Evolutionary conservation across 108 stramenopile genomes (phyloP).

Genomic region (Nitzschia sp.): DNA sequence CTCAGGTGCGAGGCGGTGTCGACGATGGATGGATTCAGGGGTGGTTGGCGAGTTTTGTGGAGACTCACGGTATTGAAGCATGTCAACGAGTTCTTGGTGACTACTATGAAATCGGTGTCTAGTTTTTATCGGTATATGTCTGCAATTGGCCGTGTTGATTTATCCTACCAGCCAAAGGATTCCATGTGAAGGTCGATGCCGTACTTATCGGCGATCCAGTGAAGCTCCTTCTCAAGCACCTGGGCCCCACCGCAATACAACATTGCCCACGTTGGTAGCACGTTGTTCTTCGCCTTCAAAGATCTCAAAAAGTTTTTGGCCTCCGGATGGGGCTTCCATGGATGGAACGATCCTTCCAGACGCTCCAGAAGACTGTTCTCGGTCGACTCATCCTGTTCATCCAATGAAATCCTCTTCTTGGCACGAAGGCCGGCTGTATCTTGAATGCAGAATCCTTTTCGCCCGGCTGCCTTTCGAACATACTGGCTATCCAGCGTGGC

Average conservation of each 20-base stretch:
- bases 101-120: too few species aligned
- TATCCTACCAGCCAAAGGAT: constrained; percentile 44
- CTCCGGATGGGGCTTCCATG: background rate
- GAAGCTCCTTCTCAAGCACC: constrained; percentile 16
- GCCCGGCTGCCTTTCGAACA: too few species aligned
- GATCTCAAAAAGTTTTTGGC: background rate
- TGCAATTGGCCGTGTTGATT: too few species aligned
- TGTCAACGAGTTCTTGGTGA: constrained; percentile 18
- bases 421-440: constrained; percentile 1
- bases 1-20: constrained; percentile 14
- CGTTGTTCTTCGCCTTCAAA: constrained; percentile 7
- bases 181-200: constrained; percentile 38
- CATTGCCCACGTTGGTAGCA: constrained; percentile 40
- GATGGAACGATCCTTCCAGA: background rate
- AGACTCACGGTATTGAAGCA: constrained; percentile 22
- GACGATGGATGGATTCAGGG: constrained; percentile 36
- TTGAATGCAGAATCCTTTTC: constrained; percentile 23
- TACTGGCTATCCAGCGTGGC: too few species aligned
- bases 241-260: constrained; percentile 42
- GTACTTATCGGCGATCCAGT: constrained; percentile 31
- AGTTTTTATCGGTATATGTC: too few species aligned
- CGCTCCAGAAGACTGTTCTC: background rate
- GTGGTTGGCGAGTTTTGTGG: constrained; percentile 44
- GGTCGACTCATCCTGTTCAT: background rate
- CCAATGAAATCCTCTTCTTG: background rate